Evolutionary conservation across 139 green algal genomes (phyloP), one percentile per base, ranked within the genome.

Genomic region (Ulvella scutata): DNA sequence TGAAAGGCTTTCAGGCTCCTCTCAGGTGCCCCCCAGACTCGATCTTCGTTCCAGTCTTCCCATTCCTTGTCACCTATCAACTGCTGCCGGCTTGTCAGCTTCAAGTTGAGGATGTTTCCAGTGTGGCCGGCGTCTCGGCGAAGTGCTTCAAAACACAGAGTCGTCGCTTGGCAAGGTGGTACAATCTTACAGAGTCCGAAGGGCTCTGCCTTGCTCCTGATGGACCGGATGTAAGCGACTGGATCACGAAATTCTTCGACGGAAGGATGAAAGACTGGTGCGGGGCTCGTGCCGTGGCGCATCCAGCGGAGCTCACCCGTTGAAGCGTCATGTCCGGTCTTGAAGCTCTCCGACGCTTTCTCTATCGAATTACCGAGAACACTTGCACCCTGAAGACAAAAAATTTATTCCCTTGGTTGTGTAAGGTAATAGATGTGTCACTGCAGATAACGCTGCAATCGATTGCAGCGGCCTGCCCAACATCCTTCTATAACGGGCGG

Each of bases 151-250:
- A 67, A 67, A 67, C 51, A 67, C 13, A 26, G 51, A 13, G 23
- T 62, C 9, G 44, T 38, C 4, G 75, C 60, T 26, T 75, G 38
- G 7, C 43, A 44, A 1, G 94, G 94, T 4, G 94, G 94, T 17
- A 96, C 85, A 62, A 98, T 96, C 59, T 84, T 83, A 6, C 86
- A 92, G 43, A 98, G 89, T 21, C 94, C 93, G 38, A 82, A 92
- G 62, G 80, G 78, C 36, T 84, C 79, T 0, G 86, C 91, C 37
- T 89, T 73, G 0, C 74, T 37, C 23, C 78, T 79, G 9, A 96
- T 92, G 17, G 67, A 84, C 0, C 60, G 9, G 28, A 98, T 93
- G 84, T 92, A 97, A 4, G 80, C 78, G 4, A 96, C 72, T 4
- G 92, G 92, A 76, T 97, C 84, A 3, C 67, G 0, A 51, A 93